Conservation (phyloP, 2,329 filamentous ascomycete genomes). For the Aspergillus terreus region DNA sequence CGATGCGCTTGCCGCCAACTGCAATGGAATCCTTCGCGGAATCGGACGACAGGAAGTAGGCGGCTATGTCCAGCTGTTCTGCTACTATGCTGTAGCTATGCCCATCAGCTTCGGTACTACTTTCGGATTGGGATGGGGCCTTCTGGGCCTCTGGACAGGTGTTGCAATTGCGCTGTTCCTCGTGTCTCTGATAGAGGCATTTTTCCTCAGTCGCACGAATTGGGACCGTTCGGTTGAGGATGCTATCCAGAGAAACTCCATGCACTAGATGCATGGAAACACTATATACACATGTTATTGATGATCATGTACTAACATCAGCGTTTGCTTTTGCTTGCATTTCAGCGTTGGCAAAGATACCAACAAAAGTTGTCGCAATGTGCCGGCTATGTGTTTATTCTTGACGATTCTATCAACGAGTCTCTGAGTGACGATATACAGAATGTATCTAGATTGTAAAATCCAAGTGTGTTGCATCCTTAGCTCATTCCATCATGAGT, state of each 20-base stretch:
- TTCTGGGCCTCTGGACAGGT: constrained; percentile 78
- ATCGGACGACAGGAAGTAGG: constrained; percentile 86
- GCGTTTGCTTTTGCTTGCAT: not conserved
- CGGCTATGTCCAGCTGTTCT: constrained; percentile 80
- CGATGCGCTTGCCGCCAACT: constrained; percentile 73
- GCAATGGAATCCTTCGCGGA: constrained; percentile 80
- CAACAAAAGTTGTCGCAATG: not conserved
- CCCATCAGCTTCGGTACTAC: constrained; percentile 76
- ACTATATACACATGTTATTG: not conserved
- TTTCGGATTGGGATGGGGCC: constrained; percentile 72
- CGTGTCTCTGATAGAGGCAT: constrained; percentile 53
- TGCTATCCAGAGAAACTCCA: constrained; percentile 54
- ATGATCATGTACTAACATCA: not conserved
- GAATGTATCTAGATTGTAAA: not conserved
- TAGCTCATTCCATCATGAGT: not conserved
- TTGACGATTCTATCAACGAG: not conserved
- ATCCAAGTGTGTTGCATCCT: no score
- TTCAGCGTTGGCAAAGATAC: not conserved
- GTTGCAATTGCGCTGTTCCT: constrained; percentile 66
- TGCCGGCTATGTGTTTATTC: not conserved
- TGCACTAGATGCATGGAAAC: not conserved
- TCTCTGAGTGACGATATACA: not conserved
- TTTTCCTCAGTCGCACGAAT: constrained; percentile 54
- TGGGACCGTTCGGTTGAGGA: constrained; percentile 60
- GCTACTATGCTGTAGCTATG: constrained; percentile 82